Evolutionary conservation across 257 asterid species (phyloP).

Genomic region (Thymus quinquecostatus): DNA sequence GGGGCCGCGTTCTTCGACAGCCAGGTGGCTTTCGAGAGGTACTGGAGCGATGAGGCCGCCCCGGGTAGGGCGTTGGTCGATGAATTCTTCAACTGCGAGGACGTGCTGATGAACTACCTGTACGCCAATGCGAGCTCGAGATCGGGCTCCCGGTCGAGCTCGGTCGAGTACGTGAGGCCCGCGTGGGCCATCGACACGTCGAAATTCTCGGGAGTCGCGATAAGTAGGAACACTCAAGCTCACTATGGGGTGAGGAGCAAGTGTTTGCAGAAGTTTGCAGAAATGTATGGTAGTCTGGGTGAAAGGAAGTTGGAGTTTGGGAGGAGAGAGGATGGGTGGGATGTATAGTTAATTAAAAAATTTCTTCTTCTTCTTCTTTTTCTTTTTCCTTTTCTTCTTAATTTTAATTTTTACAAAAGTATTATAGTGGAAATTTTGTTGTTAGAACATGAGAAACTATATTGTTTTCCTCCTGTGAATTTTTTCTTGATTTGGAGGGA

Average conservation of each 20-base stretch:
- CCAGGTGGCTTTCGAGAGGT: slow-evolving; percentile 65
- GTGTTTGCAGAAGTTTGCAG: slow-evolving; percentile 59
- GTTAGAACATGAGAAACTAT: background rate
- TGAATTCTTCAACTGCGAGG: slow-evolving; percentile 80
- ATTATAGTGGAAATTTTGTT: slow-evolving; percentile 11
- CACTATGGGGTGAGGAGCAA: slow-evolving; percentile 72
- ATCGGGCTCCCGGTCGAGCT: slow-evolving; percentile 36
- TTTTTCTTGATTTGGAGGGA: slow-evolving; percentile 37
- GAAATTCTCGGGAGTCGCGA: slow-evolving; percentile 83
- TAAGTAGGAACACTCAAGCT: slow-evolving; percentile 68
- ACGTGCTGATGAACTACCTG: slow-evolving; percentile 83
- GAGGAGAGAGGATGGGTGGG: slow-evolving; percentile 91
- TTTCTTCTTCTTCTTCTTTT: no score
- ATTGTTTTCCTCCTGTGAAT: slow-evolving; percentile 38
- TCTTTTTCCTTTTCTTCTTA: no score
- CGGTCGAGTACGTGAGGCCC: slow-evolving; percentile 74
- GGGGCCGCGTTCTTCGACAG: slow-evolving; percentile 91
- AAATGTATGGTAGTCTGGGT: slow-evolving; percentile 70
- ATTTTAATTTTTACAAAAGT: no score
- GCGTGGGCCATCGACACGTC: slow-evolving; percentile 85
- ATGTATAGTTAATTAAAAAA: slow-evolving; percentile 50
- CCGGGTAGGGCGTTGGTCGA: slow-evolving; percentile 70
- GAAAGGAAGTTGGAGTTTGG: slow-evolving; percentile 62
- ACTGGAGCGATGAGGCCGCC: slow-evolving; percentile 75
- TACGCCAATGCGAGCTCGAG: slow-evolving; percentile 77